Evolutionary conservation across 345 rosid species (phyloP).

Genomic region (Salix brachista): DNA sequence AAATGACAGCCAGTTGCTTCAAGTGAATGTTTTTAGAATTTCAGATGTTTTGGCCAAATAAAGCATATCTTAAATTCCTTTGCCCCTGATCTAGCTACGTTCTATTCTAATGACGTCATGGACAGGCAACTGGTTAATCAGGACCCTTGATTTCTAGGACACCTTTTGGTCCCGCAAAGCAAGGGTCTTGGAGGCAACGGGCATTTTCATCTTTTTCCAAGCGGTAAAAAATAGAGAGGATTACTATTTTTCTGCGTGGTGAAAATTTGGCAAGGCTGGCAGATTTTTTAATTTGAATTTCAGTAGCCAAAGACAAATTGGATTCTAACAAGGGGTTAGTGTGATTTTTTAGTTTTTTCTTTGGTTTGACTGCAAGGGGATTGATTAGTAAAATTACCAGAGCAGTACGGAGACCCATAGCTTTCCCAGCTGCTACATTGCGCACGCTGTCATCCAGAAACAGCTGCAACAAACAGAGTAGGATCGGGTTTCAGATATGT

Average conservation of each 20-base stretch:
- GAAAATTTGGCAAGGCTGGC: background rate
- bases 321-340: background rate
- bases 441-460: slow-evolving; percentile 72
- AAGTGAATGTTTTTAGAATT: background rate
- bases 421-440: slow-evolving; percentile 70
- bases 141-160: background rate
- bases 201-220: background rate
- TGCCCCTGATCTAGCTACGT: background rate
- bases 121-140: background rate
- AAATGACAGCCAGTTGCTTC: background rate
- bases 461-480: slow-evolving; percentile 32
- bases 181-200: background rate
- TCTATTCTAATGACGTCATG: too few relatives aligned
- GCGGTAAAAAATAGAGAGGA: too few relatives aligned
- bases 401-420: slow-evolving; percentile 63
- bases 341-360: background rate
- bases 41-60: background rate
- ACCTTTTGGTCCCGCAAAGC: background rate
- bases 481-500: background rate
- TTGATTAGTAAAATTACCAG: slow-evolving; percentile 39
- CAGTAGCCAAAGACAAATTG: background rate
- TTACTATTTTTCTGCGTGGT: background rate
- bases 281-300: background rate
- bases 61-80: background rate
- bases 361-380: background rate